Evolutionary conservation across 139 green algal genomes (phyloP), one percentile per base, ranked within the genome.

Genomic region (Deuterostichococcus epilithicus): DNA sequence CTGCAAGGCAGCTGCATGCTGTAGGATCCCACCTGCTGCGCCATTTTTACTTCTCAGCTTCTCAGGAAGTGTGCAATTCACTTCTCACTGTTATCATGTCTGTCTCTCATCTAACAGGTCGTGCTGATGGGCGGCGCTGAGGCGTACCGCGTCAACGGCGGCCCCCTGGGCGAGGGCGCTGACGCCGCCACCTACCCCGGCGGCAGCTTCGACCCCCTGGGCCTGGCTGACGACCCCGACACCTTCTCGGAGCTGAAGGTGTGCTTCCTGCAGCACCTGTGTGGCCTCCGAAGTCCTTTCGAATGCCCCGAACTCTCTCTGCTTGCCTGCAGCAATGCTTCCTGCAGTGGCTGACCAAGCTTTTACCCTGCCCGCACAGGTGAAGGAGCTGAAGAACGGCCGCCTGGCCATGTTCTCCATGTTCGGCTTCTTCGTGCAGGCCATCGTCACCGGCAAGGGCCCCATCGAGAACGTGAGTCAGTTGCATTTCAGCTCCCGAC

Each of bases 191-290:
- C 92, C 60, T 90, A 94, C 87, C 88, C 89, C 59, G 89, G 88
- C 72, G 86, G 88, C 82, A 71, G 79, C 82, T 95, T 95, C 76
- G 94, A 98, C 91, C 94, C 94, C 81, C 85, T 98, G 79, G 93
- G 93, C 76, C 90, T 98, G 82, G 94, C 94, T 88, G 94, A 98
- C 86, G 94, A 98, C 92, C 94, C 94, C 74, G 92, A 96, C 82
- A 91, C 91, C 80, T 89, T 97, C 59, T 89, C 92, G 73, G 91
- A 96, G 89, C 90, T 95, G 44, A 91, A 90, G 81, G 84, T 91
- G 37, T 58, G 34, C 36, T 73, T 73, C 10, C 20, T 58, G 52
- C 52, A 28, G 26, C 18, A n/a, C 28, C 18, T 63, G 13, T 5
- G 52, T 20, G 18, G 8, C 26, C 13, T 63, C 18, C 52, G 28